phyloP scores from a whole-genome alignment of 441 rosid species.

The Theobroma grandiflorum region DNA sequence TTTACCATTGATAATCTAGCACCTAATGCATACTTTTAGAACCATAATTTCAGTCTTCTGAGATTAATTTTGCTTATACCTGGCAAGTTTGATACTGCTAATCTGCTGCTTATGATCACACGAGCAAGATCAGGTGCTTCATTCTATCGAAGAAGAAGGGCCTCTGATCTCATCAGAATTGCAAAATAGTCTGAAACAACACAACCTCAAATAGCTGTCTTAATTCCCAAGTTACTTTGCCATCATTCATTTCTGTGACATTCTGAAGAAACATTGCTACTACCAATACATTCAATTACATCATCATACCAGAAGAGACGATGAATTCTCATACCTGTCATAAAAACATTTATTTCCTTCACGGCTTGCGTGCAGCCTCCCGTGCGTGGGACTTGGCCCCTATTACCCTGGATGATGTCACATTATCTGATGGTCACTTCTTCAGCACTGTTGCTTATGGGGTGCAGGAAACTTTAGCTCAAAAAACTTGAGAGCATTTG shows the following conservation, averaged over 20 bases:
- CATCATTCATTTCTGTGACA: slow-evolving; percentile 3
- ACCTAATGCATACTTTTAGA: neutral
- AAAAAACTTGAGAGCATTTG: neutral
- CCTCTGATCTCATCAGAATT: neutral
- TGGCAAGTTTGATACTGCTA: neutral
- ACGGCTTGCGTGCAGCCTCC: neutral
- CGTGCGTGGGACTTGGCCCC: neutral
- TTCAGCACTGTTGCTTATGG: neutral
- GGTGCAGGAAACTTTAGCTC: neutral
- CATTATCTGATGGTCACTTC: neutral
- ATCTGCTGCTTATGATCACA: too few species aligned
- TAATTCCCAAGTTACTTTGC: neutral
- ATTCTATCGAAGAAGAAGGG: neutral
- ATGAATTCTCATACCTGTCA: neutral
- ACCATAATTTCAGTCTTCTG: neutral
- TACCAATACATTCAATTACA: neutral
- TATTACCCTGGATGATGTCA: neutral
- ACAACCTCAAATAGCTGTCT: neutral
- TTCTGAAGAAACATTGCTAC: neutral
- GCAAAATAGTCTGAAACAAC: neutral
- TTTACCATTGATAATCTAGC: neutral
- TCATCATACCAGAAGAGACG: neutral
- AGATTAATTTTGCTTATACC: neutral
- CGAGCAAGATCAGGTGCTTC: neutral
- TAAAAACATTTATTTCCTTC: neutral